Base-by-base conservation (phyloP, 371 early-diverging fungal species). In the Lichtheimia ramosa region DNA sequence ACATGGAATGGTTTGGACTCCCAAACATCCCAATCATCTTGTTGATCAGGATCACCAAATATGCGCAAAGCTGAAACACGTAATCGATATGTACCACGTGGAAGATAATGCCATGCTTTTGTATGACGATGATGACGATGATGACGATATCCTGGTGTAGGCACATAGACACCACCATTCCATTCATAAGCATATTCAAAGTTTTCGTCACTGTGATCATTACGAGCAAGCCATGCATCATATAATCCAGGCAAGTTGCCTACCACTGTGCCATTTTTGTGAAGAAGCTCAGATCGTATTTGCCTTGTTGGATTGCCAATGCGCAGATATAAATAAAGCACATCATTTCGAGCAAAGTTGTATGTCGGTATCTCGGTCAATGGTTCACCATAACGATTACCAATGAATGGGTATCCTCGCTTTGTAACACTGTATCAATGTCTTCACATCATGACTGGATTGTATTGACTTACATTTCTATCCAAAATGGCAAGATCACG, bases 11-110 rank as follows among this genome's bases (percentile, higher is more conserved):
- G 54, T 16, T n/a, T 43, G 8, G 65, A 60, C n/a, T 43, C 50
- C 65, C 61, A 65, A 25, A 28, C 43, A 34, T 65, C 60, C 66
- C 66, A 65, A 49, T 65, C 61, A 3, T 53, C 18, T 21, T 41
- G 10, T 15, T 21, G 13, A 27, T 46, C 39, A 21, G 57, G 52
- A 48, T 65, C 16, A 12, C 66, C 66, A 41, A 57, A 58, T 1
- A 61, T 61, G 7, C 56, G 56, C 15, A 65, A 53, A n/a, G 61
- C 66, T 34, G 23, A 41, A 5, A 60, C 0, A 8, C 53, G 34
- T 4, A 65, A 12, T 48, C 43, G 58, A 24, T 58, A 63, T 12
- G 43, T 3, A 43, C 58, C 7, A 28, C 39, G 27, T 57, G 43
- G 3, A 51, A 21, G 16, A 51, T 49, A 39, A 16, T 16, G 23